Percentiles rank a stretch among this genome's conserved stretches.
Conservation (phyloP, 441 rosid species). For the Syzygium malaccense region DNA sequence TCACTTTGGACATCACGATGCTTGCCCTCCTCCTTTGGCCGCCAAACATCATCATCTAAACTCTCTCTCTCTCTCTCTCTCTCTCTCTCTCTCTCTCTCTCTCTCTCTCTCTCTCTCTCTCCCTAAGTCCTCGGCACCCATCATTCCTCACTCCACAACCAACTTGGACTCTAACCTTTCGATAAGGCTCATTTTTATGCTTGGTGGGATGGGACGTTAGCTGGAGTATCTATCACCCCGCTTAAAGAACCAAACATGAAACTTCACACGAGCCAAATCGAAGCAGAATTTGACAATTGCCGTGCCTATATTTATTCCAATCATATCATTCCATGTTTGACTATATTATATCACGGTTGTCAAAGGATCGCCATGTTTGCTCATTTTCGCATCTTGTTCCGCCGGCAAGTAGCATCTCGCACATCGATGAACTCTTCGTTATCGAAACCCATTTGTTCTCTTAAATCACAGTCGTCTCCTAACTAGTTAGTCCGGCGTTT, state of each 20-base stretch:
- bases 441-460: not conserved
- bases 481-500: not conserved
- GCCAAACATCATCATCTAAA: not conserved
- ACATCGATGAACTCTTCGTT: not conserved
- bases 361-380: not conserved
- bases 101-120: not conserved
- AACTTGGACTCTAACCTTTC: not conserved
- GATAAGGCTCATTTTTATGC: not conserved
- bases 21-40: not conserved
- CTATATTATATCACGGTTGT: not conserved
- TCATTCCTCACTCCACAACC: not conserved
- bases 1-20: not conserved
- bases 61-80: not conserved
- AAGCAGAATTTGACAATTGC: not conserved
- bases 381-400: not conserved
- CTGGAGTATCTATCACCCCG: not conserved
- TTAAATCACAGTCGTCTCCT: not conserved
- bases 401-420: not conserved
- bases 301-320: not conserved
- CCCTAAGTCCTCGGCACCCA: not conserved
- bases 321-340: not conserved
- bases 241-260: not conserved
- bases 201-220: not conserved
- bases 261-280: not conserved
- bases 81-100: not conserved